Evolutionary conservation across 805 yeast genomes (phyloP).

Genomic region (Yarrowia sp.): DNA sequence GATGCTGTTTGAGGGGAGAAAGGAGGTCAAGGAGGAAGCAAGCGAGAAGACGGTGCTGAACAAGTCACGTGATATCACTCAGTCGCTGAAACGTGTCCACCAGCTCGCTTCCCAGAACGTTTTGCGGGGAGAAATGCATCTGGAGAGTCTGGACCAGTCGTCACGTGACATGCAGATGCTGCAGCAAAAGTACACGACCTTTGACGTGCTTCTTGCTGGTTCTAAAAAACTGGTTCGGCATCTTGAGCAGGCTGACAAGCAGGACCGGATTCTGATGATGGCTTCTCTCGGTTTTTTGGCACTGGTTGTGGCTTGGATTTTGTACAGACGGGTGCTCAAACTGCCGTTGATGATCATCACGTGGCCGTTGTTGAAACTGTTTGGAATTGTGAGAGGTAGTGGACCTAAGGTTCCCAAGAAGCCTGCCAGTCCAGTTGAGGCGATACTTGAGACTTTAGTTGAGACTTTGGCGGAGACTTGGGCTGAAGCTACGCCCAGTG

Average conservation of each 20-base stretch:
- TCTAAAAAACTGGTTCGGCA: conserved; percentile 50
- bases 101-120: conserved; percentile 39
- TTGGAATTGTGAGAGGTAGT: conserved; percentile 41
- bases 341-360: conserved; percentile 50
- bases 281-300: conserved; percentile 51
- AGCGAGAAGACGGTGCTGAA: conserved; percentile 43
- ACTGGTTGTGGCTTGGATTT: conserved; percentile 50
- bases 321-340: conserved; percentile 52
- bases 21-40: conserved; percentile 34
- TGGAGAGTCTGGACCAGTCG: conserved; percentile 21
- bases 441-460: conserved; percentile 3
- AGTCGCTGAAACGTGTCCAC: conserved; percentile 44
- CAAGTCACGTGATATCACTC: conserved; percentile 46
- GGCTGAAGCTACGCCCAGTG: conserved; percentile 15
- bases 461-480: conserved; percentile 2
- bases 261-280: conserved; percentile 52
- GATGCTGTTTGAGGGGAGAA: conserved; percentile 30
- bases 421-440: neutral
- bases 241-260: conserved; percentile 53
- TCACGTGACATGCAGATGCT: conserved; percentile 50
- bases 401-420: conserved; percentile 13
- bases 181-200: conserved; percentile 50
- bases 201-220: conserved; percentile 51
- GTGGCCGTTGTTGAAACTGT: conserved; percentile 46
- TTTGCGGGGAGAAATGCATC: conserved; percentile 28